Conservation (phyloP, 1,284 basidiomycete species). For the Ganoderma lingzhi region DNA sequence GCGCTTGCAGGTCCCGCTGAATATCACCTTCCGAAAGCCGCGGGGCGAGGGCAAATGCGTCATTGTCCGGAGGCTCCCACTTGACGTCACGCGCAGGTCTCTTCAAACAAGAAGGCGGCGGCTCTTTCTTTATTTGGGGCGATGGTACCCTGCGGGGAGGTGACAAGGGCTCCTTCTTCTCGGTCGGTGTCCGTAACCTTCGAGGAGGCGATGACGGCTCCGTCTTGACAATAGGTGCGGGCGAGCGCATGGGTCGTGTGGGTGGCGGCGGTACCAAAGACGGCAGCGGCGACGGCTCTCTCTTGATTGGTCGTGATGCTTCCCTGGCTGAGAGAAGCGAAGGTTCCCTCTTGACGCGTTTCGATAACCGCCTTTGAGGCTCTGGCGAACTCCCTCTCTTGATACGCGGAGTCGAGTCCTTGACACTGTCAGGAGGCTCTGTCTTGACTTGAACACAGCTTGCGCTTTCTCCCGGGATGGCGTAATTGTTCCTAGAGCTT, state of each 20-base stretch:
- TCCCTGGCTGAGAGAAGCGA: neutral
- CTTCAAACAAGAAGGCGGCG: neutral
- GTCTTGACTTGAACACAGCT: neutral
- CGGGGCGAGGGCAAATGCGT: too few species aligned
- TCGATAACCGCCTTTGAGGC: neutral
- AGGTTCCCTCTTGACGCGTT: slow-evolving; percentile 1
- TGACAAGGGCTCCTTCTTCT: neutral
- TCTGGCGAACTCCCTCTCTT: neutral
- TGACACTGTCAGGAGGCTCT: neutral
- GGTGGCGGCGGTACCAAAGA: neutral
- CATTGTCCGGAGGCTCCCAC: neutral
- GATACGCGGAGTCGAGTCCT: slow-evolving; percentile 1
- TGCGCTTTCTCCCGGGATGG: slow-evolving; percentile 7
- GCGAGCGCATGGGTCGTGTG: neutral
- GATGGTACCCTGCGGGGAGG: slow-evolving; percentile 1
- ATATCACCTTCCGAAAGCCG: neutral
- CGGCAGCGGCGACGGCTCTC: neutral
- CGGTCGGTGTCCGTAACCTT: too few species aligned
- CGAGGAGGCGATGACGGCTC: neutral
- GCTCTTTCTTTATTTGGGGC: neutral
- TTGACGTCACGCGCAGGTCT: neutral
- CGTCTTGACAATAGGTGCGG: neutral
- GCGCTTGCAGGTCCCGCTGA: neutral
- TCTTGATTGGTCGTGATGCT: neutral
- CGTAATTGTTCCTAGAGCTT: slow-evolving; percentile 15